Evolutionary conservation across 2,329 filamentous ascomycete species (phyloP).

Genomic region (Cucurbitaria berberidis): DNA sequence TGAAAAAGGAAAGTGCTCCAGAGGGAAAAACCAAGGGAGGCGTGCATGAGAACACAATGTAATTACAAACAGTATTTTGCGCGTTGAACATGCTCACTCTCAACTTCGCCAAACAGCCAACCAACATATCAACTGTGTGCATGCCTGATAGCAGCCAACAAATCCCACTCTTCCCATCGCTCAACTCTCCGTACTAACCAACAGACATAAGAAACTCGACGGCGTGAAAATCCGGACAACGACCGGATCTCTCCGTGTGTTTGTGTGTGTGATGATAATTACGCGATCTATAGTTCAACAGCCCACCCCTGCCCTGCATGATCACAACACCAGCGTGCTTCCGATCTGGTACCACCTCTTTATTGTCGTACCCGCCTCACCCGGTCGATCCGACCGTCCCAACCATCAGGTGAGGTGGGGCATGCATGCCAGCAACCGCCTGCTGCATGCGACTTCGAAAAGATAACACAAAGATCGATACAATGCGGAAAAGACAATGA

Average conservation of each 20-base stretch:
- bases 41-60: background rate
- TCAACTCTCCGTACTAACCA: background rate
- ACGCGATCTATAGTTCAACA: conserved; percentile 1
- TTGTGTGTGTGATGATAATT: background rate
- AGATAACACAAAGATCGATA: conserved; percentile 5
- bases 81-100: background rate
- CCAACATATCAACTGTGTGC: too few species aligned
- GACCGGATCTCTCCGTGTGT: background rate
- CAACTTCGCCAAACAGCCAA: background rate
- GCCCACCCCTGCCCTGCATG: conserved; percentile 2
- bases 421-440: conserved; percentile 11
- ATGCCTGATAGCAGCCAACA: background rate
- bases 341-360: conserved; percentile 9
- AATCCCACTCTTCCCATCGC: background rate
- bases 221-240: background rate
- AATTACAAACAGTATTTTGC: background rate
- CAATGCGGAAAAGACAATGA: conserved; percentile 7
- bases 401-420: conserved; percentile 13
- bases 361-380: conserved; percentile 2
- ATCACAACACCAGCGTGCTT: background rate
- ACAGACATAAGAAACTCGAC: background rate
- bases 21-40: background rate
- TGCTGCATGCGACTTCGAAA: conserved; percentile 10
- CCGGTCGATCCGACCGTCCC: conserved; percentile 1
- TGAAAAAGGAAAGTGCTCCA: background rate